phyloP scores from a whole-genome alignment of 1,139 yeast genomes.

The Meyerozyma carpophila region DNA sequence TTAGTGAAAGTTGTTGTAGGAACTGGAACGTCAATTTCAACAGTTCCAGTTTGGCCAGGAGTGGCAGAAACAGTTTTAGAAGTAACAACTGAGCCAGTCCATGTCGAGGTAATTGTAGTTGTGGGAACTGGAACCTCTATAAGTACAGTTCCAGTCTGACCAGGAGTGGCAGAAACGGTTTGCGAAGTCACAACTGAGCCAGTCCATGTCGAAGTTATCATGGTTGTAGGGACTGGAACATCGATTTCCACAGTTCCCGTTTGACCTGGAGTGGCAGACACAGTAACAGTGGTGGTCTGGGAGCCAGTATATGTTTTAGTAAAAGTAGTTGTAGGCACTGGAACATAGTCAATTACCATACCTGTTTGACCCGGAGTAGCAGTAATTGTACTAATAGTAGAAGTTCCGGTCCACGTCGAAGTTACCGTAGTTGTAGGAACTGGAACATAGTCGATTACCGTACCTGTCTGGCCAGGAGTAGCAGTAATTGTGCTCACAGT shows the following conservation, averaged over 20 bases:
- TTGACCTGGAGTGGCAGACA: constrained; percentile 5
- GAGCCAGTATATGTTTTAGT: constrained; percentile 8
- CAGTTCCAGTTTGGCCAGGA: no score
- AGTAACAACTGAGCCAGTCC: no score
- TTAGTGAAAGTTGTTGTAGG: constrained; percentile 2
- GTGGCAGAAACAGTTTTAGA: no score
- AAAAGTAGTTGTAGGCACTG: constrained; percentile 8
- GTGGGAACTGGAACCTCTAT: constrained; percentile 4
- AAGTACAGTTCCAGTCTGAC: constrained; percentile 8
- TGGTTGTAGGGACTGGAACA: constrained; percentile 4
- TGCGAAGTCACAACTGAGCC: constrained; percentile 2
- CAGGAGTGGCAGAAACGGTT: constrained; percentile 5
- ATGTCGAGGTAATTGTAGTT: no score
- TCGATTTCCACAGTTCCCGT: constrained; percentile 7
- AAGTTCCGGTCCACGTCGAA: constrained; percentile 7
- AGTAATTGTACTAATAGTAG: constrained; percentile 1
- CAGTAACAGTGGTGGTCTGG: constrained; percentile 5
- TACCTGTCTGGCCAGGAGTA: constrained; percentile 7
- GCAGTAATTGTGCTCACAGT: constrained; percentile 3
- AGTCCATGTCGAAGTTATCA: constrained; percentile 4
- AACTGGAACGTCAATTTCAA: no score
- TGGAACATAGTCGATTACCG: constrained; percentile 7
- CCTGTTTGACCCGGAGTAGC: constrained; percentile 7
- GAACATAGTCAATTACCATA: constrained; percentile 6
- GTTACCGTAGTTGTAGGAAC: constrained; percentile 4